These are phyloP conservation scores for Crithidia fasciculata DNA, from an alignment of 208 protist species.

Conservation along the genomic window DNA sequence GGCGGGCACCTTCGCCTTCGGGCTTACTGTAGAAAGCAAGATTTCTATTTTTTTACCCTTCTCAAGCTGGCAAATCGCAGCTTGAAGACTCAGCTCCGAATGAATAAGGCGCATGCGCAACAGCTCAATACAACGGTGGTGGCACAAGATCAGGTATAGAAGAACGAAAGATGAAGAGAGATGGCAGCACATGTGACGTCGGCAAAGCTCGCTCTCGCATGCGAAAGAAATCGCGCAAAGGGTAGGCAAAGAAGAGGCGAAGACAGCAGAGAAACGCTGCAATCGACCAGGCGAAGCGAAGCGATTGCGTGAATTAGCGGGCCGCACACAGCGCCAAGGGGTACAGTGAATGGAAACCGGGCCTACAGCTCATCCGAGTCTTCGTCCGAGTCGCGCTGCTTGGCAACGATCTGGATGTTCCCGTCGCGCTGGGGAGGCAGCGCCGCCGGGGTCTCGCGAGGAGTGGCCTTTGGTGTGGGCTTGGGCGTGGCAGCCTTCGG, in stretches of 20 bases:
- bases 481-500: background rate
- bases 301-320: background rate
- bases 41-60: too few species aligned
- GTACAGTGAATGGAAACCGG: constrained; percentile 5
- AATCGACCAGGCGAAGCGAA: background rate
- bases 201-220: too few species aligned
- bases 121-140: too few species aligned
- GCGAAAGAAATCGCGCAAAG: too few species aligned
- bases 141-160: too few species aligned
- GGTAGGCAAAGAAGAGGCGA: background rate
- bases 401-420: constrained; percentile 20
- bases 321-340: background rate
- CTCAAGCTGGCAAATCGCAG: too few species aligned
- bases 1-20: too few species aligned
- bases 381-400: constrained; percentile 30
- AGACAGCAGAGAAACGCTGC: background rate
- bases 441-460: background rate
- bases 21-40: background rate
- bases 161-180: too few species aligned
- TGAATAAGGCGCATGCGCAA: too few species aligned
- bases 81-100: too few species aligned
- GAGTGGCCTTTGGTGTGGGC: constrained; percentile 1
- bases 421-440: constrained; percentile 23
- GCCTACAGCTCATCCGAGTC: constrained; percentile 20
- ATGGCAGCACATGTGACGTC: too few species aligned